Base-by-base conservation (phyloP, 805 yeast genomes). In the Saccharomycopsis vini region DNA sequence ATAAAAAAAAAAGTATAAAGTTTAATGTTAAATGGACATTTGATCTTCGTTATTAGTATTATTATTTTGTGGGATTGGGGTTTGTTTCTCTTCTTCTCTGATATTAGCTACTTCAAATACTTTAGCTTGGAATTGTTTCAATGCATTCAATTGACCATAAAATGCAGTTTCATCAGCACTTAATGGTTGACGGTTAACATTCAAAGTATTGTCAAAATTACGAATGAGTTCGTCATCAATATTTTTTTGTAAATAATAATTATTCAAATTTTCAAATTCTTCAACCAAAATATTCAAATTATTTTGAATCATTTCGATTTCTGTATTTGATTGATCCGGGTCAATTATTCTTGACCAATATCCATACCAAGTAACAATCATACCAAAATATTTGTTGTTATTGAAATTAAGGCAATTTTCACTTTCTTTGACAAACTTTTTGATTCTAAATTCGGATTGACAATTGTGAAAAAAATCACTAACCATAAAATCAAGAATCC, bases 221-320 rank as follows among this genome's bases (percentile, higher is more conserved):
- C 34, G 24, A 5, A 40, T 15, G 7, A 42, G 29, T 34, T 48
- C 51, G 16, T n/a, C 18, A 19, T 48, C 38, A 15, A 48, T 34
- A 30, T 48, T 48, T 22, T 39, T 39, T 36, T 42, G 40, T 26
- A 48, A 29, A 28, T 48, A 48, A 37, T 41, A 45, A 28, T 42
- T 46, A 26, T 49, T 50, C 38, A 49, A 33, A 38, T 49, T 39
- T 16, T 49, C 22, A 35, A 49, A 49, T 39, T 49, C 46, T 12
- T 32, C 43, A n/a, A 20, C 12, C 13, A 36, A 19, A 16, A 20
- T 12, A 18, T 5, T 12, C 13, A 7, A 18, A 4, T 5, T 18
- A 6, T 21, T 37, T 6, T n/a, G 19, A 21, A 34, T 13, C 13
- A 16, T 16, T 18, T 19, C 18, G n/a, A 15, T 10, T n/a, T n/a